phyloP scores from a whole-genome alignment of 108 stramenopile species.

The Pelagomonas calceolata region DNA sequence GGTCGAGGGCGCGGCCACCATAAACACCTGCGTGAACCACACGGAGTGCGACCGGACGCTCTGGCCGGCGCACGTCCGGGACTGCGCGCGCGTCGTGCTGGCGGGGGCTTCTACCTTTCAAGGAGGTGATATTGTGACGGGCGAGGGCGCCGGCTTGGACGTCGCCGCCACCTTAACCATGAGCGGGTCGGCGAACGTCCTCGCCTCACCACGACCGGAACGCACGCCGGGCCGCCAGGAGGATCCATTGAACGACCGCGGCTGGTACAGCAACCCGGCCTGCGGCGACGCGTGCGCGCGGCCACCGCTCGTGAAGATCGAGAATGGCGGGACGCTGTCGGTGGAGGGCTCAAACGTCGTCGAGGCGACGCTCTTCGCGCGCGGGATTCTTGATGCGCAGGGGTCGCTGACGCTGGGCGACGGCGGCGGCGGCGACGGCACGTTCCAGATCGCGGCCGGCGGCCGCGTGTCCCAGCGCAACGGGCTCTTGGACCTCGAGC shows the following conservation, averaged over 20 bases:
- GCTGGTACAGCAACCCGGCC: not conserved
- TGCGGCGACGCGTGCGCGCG: not conserved
- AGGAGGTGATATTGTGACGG: no score
- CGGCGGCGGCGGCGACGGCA: not conserved
- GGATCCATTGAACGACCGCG: not conserved
- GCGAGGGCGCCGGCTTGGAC: not conserved
- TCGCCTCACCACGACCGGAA: not conserved
- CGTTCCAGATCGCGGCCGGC: not conserved
- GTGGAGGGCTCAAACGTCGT: not conserved
- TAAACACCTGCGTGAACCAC: not conserved
- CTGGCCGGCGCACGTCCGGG: not conserved
- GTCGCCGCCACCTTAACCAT: not conserved
- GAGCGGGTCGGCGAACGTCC: not conserved
- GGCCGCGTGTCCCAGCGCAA: not conserved
- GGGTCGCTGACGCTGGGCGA: not conserved
- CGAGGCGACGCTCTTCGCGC: not conserved
- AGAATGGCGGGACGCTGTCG: not conserved
- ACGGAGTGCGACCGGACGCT: not conserved
- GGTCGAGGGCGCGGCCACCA: not conserved
- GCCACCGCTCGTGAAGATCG: not conserved
- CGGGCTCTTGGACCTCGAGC: not conserved
- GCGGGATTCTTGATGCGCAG: not conserved
- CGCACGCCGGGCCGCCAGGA: not conserved
- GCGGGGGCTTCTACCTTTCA: not conserved
- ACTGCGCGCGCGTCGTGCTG: not conserved